phyloP scores from a whole-genome alignment of 2,329 filamentous ascomycete species.

The Phoma herbarum region DNA sequence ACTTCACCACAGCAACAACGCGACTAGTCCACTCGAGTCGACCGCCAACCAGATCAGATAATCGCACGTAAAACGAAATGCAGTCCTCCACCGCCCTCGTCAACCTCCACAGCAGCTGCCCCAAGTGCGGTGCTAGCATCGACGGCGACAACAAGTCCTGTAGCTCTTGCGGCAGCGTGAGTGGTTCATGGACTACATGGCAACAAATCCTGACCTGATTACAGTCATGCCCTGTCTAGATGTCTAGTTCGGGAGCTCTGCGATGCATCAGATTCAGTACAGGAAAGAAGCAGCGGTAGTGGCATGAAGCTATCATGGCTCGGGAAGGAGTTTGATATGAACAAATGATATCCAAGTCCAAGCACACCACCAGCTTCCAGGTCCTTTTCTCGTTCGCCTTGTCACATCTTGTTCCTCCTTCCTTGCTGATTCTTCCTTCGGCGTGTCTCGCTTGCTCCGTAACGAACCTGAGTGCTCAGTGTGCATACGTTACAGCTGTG shows the following conservation, averaged over 20 bases:
- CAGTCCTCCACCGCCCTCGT: constrained; percentile 40
- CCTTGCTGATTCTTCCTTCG: background rate
- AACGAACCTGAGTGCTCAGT: background rate
- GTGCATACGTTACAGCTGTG: background rate
- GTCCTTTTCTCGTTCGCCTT: background rate
- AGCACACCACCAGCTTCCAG: background rate
- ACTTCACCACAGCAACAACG: constrained; percentile 15
- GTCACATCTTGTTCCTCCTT: background rate
- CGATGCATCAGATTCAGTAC: background rate
- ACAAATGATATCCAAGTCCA: background rate
- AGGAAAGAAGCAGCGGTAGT: background rate
- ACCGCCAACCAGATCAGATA: background rate
- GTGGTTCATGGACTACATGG: constrained; percentile 9
- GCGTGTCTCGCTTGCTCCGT: background rate
- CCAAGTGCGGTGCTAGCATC: constrained; percentile 51
- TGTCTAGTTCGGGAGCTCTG: background rate
- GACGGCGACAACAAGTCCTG: constrained; percentile 48
- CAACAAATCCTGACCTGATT: background rate
- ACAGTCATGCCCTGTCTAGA: constrained; percentile 19
- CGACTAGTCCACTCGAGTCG: background rate
- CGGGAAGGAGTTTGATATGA: background rate
- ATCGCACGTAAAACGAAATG: constrained; percentile 31
- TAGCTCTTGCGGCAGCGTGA: constrained; percentile 50
- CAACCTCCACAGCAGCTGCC: constrained; percentile 48
- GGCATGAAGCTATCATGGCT: background rate